Evolutionary conservation across 768 basidiomycete species (phyloP).

Genomic region (Podaxis sp.): DNA sequence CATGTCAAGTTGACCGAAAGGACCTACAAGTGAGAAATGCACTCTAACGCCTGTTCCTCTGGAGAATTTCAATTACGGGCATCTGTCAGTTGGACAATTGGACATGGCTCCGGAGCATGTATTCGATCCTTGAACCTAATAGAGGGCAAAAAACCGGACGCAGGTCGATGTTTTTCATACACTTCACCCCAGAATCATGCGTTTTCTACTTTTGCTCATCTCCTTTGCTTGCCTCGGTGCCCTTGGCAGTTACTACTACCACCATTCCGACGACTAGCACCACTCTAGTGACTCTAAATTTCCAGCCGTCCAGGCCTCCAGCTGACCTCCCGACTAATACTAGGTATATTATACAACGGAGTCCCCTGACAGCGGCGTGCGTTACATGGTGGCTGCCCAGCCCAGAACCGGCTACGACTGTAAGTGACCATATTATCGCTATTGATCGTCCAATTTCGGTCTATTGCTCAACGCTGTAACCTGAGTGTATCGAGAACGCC

Average conservation of each 20-base stretch:
- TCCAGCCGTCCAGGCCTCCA: not conserved
- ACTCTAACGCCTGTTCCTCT: not conserved
- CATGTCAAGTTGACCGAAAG: too few relatives aligned
- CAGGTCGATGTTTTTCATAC: not conserved
- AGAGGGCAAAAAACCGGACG: not conserved
- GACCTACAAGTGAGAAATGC: too few relatives aligned
- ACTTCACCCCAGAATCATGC: not conserved
- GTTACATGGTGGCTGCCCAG: not conserved
- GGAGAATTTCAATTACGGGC: not conserved
- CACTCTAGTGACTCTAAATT: not conserved
- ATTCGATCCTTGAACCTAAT: not conserved
- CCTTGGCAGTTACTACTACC: not conserved
- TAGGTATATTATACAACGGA: not conserved
- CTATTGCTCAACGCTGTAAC: not conserved
- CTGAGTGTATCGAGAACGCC: not conserved
- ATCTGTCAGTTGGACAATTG: not conserved
- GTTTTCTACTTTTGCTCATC: not conserved
- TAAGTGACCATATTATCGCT: not conserved
- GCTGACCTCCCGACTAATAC: not conserved
- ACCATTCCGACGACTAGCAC: not conserved
- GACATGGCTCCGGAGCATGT: not conserved
- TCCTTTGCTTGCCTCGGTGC: not conserved
- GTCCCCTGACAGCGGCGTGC: not conserved
- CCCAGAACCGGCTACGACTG: not conserved
- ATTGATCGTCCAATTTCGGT: not conserved